Base-by-base conservation (phyloP, 176 grass and related monocot genomes). In the Avena sativa region DNA sequence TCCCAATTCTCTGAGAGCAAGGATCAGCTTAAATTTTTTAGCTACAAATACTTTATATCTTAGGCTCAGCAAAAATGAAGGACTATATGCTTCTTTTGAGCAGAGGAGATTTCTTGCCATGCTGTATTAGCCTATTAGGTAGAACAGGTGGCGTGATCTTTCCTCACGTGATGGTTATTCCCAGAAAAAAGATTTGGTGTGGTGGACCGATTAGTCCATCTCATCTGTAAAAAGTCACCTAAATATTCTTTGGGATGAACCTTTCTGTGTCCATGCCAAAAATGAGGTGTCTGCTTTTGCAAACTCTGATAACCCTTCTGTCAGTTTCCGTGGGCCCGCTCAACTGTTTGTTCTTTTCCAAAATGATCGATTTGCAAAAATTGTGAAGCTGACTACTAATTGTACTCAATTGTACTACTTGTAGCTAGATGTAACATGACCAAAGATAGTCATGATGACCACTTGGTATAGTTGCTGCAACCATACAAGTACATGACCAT, bases 111-210 rank as follows among this genome's bases (percentile, higher is more conserved):
- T 52, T 11, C 53, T 71, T 53, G 59, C 14, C 51, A 71, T 66
- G 46, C 2, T 84, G 79, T 90, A 72, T 38, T n/a, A n/a, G n/a
- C n/a, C n/a, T n/a, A n/a, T n/a, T 86, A 72, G 66, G 88, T 32
- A 58, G 9, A 59, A 57, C 47, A 32, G 70, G 20, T 56, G 48
- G 64, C 26, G 21, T 12, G 51, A 13, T 5, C 46, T 11, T 70
- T 34, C 32, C 49, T 82, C 64, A 16, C 64, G 26, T 55, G 15
- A 70, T 82, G 80, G 23, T 55, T 34, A n/a, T 70, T 82, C 20
- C 26, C 36, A 48, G 10, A 53, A 65, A 76, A 64, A 20, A 1
- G 21, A 34, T 19, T 81, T 81, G 79, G 79, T 20, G 15, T 65
- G 60, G 25, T 4, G 74, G 50, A 53, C 49, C 0, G 61, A 67